phyloP scores from a whole-genome alignment of 2,329 filamentous ascomycete species.

The Aureobasidium sp. region DNA sequence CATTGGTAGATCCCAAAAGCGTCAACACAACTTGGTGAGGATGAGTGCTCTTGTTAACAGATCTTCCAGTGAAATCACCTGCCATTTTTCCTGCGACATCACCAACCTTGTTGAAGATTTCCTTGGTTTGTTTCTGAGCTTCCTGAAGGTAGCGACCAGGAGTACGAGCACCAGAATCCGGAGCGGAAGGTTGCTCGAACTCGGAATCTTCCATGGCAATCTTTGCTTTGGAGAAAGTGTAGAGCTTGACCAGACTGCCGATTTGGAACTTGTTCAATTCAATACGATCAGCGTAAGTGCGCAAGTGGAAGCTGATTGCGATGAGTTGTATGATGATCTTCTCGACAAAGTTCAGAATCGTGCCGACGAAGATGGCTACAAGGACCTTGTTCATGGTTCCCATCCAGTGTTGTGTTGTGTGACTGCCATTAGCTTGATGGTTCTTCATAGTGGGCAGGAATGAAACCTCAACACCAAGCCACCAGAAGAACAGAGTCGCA shows the following conservation, averaged over 20 bases:
- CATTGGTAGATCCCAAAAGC: constrained; percentile 62
- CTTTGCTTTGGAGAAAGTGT: constrained; percentile 57
- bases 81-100: constrained; percentile 80
- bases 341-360: constrained; percentile 74
- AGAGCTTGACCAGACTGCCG: constrained; percentile 57
- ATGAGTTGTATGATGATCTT: constrained; percentile 95
- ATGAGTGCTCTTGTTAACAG: constrained; percentile 61
- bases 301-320: constrained; percentile 82
- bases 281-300: constrained; percentile 86
- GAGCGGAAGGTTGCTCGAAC: constrained; percentile 51
- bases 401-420: constrained; percentile 60
- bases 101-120: constrained; percentile 71
- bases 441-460: constrained; percentile 76
- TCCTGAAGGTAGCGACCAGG: constrained; percentile 64
- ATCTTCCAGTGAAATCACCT: constrained; percentile 81
- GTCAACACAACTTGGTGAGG: constrained; percentile 78
- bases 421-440: constrained; percentile 51
- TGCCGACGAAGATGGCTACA: constrained; percentile 73
- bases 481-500: constrained; percentile 84
- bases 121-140: constrained; percentile 65
- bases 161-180: constrained; percentile 59
- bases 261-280: constrained; percentile 91
- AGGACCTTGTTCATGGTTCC: constrained; percentile 76
- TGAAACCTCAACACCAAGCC: constrained; percentile 76
- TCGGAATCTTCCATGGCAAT: constrained; percentile 69